Evolutionary conservation across 228 moss, liverwort and hornwort species (phyloP).

Genomic region (Sphagnum fallax): DNA sequence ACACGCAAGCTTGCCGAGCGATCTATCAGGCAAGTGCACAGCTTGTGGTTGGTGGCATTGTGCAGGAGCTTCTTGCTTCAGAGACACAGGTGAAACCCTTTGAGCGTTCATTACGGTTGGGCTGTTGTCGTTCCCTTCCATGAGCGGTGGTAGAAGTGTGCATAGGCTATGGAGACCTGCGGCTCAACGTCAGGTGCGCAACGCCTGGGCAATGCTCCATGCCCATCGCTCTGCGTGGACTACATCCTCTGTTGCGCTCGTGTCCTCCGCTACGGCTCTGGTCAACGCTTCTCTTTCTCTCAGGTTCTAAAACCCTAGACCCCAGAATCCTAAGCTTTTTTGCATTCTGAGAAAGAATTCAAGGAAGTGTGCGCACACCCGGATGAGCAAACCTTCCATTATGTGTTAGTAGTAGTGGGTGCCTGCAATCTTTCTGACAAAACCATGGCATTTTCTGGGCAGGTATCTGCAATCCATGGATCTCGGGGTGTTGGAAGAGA

Average conservation of each 20-base stretch:
- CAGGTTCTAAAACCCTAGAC: constrained; percentile 18
- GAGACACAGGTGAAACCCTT: too few species aligned
- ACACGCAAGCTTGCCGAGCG: too few species aligned
- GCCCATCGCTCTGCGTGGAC: constrained; percentile 71
- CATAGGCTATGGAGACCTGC: constrained; percentile 84
- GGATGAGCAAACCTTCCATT: background rate
- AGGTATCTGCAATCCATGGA: constrained; percentile 76
- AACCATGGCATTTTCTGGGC: background rate
- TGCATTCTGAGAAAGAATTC: background rate
- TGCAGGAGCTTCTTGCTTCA: too few species aligned
- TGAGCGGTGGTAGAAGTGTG: constrained; percentile 9
- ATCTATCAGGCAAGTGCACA: too few species aligned
- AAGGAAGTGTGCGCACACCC: background rate
- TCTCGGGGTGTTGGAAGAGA: constrained; percentile 56
- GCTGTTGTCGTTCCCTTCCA: background rate
- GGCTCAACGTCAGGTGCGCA: constrained; percentile 83
- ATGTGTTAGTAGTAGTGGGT: background rate
- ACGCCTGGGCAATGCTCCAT: constrained; percentile 73
- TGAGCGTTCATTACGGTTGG: too few species aligned
- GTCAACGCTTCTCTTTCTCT: constrained; percentile 68
- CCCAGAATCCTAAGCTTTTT: background rate
- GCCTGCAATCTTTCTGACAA: too few species aligned
- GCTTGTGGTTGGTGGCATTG: too few species aligned
- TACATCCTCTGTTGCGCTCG: constrained; percentile 45
- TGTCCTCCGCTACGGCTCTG: constrained; percentile 58